Base-by-base conservation (phyloP, 805 yeast genomes). In the Lipomyces mesembrius region DNA sequence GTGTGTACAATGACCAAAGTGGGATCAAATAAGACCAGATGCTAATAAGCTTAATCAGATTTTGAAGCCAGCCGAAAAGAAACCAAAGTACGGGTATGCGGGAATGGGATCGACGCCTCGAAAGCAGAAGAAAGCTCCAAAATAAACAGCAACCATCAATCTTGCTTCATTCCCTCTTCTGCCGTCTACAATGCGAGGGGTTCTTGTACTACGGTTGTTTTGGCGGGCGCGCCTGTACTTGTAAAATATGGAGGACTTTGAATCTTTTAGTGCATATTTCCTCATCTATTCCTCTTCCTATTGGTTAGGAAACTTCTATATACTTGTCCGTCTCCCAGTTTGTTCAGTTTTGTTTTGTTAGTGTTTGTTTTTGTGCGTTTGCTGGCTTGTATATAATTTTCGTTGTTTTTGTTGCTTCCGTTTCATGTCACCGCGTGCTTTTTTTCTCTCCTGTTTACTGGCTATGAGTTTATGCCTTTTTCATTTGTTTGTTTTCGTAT, bases 51-150 rank as follows among this genome's bases (percentile, higher is more conserved):
- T 14, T 29, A 29, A 6, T 27, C 55, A 52, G 55, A 95, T 94
- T 76, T 86, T 94, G 79, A 95, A 95, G 81, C 99, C 99, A 37
- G 98, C 99, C 61, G 98, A 95, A 79, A 94, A 94, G 85, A 92
- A 92, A 81, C 88, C 90, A 70, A 89, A 90, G 79, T 87, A 84
- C 71, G 66, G 61, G 64, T 81, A 82, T 71, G 74, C 71, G 57
- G 68, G 77, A 70, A 65, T 68, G 72, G 80, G 81, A 5, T 62
- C 65, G 11, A 59, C 68, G 2, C 70, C 70, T n/a, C 70, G 70
- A 25, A 67, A 67, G 61, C 68, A 64, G 54, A 67, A 67, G 68
- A 67, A 67, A 56, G 60, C 57, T 22, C 27, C 69, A 5, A 67
- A 67, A 43, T 67, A 60, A 51, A 7, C 52, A 14, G 9, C 20